These are phyloP conservation scores for Carpinus viminea DNA, from an alignment of 306 rosid species.

Conservation along the genomic window DNA sequence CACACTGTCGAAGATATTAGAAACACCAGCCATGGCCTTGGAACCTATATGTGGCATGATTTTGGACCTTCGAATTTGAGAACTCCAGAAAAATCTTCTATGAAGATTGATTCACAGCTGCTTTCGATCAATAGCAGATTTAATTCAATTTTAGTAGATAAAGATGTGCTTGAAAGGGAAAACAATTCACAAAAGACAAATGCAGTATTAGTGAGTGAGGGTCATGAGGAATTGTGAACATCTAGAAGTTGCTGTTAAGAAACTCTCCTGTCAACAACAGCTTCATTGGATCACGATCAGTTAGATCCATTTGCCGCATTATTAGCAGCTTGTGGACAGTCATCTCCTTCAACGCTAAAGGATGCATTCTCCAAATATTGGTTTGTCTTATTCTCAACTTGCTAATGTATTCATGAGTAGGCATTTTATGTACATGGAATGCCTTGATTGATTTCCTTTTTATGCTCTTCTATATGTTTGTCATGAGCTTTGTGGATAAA, in stretches of 20 bases:
- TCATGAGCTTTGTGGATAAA: not conserved
- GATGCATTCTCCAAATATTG: conserved; percentile 65
- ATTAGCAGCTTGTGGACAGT: conserved; percentile 82
- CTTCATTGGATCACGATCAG: conserved; percentile 44
- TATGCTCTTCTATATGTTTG: not conserved
- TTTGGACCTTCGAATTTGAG: conserved; percentile 26
- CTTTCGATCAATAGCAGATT: conserved; percentile 25
- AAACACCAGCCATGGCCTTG: conserved; percentile 44
- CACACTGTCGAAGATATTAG: conserved; percentile 77
- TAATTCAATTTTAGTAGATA: conserved; percentile 15
- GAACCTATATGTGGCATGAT: conserved; percentile 41
- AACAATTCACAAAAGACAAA: conserved; percentile 24
- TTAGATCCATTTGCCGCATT: conserved; percentile 57
- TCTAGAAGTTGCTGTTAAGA: conserved; percentile 60
- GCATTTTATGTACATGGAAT: not conserved
- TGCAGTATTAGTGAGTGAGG: conserved; percentile 21
- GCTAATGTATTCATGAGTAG: not conserved
- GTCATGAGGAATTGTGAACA: conserved; percentile 37
- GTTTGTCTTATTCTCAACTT: conserved; percentile 40
- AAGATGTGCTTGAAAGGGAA: conserved; percentile 27
- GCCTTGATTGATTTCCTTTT: not conserved
- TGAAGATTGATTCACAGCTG: conserved; percentile 27
- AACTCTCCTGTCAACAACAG: conserved; percentile 66
- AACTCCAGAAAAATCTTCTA: conserved; percentile 38
- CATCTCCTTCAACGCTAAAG: conserved; percentile 53